Base-by-base conservation (phyloP, 1,284 basidiomycete genomes). In the Mycena citricolor region DNA sequence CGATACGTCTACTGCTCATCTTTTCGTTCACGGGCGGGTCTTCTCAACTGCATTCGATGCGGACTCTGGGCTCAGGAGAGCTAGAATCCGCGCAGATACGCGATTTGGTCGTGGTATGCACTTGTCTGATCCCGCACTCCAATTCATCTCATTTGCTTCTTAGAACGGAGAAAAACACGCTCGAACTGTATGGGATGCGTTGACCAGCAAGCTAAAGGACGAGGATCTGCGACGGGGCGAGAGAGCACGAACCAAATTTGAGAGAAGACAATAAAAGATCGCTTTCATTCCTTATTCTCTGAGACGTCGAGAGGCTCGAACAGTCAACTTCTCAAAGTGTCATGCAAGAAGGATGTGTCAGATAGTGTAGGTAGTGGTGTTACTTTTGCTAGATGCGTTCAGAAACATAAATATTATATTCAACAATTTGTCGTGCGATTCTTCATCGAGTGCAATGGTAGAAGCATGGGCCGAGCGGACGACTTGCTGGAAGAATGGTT, bases 21-120 rank as follows among this genome's bases (percentile, higher is more conserved):
- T 85, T 79, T 57, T 80, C 85, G 1, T 86, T 85, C 45, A 64
- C 67, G 1, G 36, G 69, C 3, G 51, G 56, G 8, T 52, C 61
- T 5, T 52, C 61, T 5, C 59, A 78, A 0, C 51, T 89, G 8
- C 81, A 83, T 51, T 75, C 74, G 0, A 79, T 83, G 62, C 73
- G 81, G n/a, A 59, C 81, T 25, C 58, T 83, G 3, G 86, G 86
- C 0, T 58, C 71, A 2, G 79, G 76, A 4, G 79, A 83, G 41
- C 56, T 82, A 16, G 64, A 69, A 3, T 52, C 73, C 5, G 37
- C 59, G 3, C 68, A 76, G 37, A 54, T 86, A 11, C 71, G 71
- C 45, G 62, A 63, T 0, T 65, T 84, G 2, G 54, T 86, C 35
- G 66, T 75, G 61, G 86, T 85, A 51, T 10, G 59, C 45, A 22